These are phyloP conservation scores for Seiridium unicorne DNA, from an alignment of 2,329 filamentous ascomycete species.

Conservation along the genomic window DNA sequence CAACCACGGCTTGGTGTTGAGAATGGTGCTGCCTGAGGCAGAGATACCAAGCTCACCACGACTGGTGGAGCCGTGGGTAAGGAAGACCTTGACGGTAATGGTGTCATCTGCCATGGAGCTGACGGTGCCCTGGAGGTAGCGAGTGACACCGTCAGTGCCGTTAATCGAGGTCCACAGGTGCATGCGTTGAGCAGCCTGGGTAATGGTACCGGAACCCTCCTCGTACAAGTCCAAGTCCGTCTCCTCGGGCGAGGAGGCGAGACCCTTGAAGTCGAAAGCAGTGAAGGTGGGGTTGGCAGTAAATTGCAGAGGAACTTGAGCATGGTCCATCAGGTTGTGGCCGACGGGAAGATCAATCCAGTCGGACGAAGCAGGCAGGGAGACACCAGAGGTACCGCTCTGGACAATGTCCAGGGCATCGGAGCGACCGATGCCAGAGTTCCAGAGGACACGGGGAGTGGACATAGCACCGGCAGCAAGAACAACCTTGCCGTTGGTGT, in stretches of 20 bases:
- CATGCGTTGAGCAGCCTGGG: slow-evolving; percentile 4
- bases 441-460: slow-evolving; percentile 4
- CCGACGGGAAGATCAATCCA: slow-evolving; percentile 5
- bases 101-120: background rate
- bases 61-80: background rate
- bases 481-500: slow-evolving; percentile 5
- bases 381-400: background rate
- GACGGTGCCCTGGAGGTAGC: slow-evolving; percentile 5
- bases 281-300: background rate
- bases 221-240: background rate
- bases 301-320: background rate
- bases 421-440: slow-evolving; percentile 4
- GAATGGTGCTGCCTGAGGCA: background rate
- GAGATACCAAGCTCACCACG: slow-evolving; percentile 1
- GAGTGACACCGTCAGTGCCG: slow-evolving; percentile 1
- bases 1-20: slow-evolving; percentile 4
- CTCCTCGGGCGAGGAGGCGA: background rate
- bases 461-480: slow-evolving; percentile 1
- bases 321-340: background rate
- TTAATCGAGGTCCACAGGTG: slow-evolving; percentile 1
- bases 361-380: background rate
- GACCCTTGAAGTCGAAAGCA: background rate
- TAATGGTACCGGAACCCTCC: background rate
- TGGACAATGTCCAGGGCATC: slow-evolving; percentile 2
- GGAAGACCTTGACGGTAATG: background rate